Conservation (phyloP, 345 rosid species). For the Cardamine occulta region DNA sequence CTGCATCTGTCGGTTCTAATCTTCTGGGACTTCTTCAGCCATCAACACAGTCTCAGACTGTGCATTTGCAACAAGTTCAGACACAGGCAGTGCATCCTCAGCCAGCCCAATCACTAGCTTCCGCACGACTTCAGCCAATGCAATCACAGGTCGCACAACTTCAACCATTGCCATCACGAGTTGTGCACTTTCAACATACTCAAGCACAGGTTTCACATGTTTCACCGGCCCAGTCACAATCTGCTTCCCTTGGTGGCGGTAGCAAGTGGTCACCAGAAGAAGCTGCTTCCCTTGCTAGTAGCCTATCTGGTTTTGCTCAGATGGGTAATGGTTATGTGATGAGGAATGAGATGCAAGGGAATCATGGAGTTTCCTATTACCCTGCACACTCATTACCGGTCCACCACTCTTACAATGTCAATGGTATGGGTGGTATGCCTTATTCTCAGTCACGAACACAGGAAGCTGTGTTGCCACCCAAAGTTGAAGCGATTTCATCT, state of each 20-base stretch:
- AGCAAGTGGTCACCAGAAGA: slow-evolving; percentile 65
- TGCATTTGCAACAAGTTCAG: slow-evolving; percentile 41
- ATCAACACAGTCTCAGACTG: slow-evolving; percentile 39
- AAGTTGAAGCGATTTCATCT: slow-evolving; percentile 50
- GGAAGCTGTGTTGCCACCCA: slow-evolving; percentile 55
- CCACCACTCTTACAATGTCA: slow-evolving; percentile 52
- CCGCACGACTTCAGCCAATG: slow-evolving; percentile 34
- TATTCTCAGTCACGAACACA: slow-evolving; percentile 53
- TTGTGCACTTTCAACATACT: slow-evolving; percentile 49
- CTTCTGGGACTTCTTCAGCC: slow-evolving; percentile 26
- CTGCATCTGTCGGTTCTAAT: slow-evolving; percentile 53
- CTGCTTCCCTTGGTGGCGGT: slow-evolving; percentile 33
- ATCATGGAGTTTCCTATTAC: slow-evolving; percentile 45
- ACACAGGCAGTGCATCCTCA: slow-evolving; percentile 39
- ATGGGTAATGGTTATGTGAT: slow-evolving; percentile 59
- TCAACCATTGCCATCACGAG: slow-evolving; percentile 53
- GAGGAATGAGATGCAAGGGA: slow-evolving; percentile 60
- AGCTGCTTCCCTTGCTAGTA: slow-evolving; percentile 56
- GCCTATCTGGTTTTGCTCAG: slow-evolving; percentile 60
- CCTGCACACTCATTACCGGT: slow-evolving; percentile 44
- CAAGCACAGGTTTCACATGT: slow-evolving; percentile 40
- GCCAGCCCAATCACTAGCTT: slow-evolving; percentile 33
- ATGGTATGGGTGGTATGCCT: slow-evolving; percentile 45
- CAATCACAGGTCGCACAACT: slow-evolving; percentile 40
- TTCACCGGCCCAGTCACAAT: slow-evolving; percentile 29